A percentile compares a stretch with the other conserved stretches of the same genome.
These are phyloP conservation scores for Entoloma clypeatum DNA, from an alignment of 1,284 basidiomycete genomes.

Conservation along the genomic window DNA sequence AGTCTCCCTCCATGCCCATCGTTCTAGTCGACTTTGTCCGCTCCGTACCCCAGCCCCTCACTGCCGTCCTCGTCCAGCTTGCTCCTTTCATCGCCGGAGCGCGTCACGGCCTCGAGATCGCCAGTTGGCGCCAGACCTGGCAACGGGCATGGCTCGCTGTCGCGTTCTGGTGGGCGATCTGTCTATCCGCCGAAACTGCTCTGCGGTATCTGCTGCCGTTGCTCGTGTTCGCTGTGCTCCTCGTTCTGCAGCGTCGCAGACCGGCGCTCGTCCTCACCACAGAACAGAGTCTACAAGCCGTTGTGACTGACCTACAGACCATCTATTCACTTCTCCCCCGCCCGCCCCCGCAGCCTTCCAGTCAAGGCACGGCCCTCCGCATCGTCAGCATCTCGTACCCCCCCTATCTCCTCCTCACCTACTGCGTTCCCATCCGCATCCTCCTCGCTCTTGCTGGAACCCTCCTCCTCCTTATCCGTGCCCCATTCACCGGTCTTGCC, in stretches of 20 bases:
- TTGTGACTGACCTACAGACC: constrained; percentile 51
- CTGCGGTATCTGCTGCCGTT: constrained; percentile 34
- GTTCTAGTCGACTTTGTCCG: constrained; percentile 48
- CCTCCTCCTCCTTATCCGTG: constrained; percentile 55
- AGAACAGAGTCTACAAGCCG: constrained; percentile 57
- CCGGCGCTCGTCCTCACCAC: constrained; percentile 41
- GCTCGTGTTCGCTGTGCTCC: constrained; percentile 43
- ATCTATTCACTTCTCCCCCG: constrained; percentile 51
- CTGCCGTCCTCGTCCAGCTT: constrained; percentile 53
- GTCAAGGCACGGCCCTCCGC: constrained; percentile 39
- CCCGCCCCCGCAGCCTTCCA: constrained; percentile 22
- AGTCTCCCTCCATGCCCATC: constrained; percentile 4
- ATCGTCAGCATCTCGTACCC: constrained; percentile 46
- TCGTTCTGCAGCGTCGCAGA: constrained; percentile 26
- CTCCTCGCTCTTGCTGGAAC: constrained; percentile 59
- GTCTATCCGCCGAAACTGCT: constrained; percentile 54
- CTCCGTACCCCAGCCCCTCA: constrained; percentile 58
- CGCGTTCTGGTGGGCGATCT: constrained; percentile 74
- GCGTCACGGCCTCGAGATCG: constrained; percentile 48
- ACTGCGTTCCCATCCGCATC: constrained; percentile 54
- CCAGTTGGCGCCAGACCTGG: constrained; percentile 61
- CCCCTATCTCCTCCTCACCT: constrained; percentile 58
- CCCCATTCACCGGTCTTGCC: constrained; percentile 58
- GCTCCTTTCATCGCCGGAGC: constrained; percentile 49
- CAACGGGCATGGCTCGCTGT: constrained; percentile 69